phyloP scores from a whole-genome alignment of 2,329 filamentous ascomycete genomes.

The Claviceps arundinis region DNA sequence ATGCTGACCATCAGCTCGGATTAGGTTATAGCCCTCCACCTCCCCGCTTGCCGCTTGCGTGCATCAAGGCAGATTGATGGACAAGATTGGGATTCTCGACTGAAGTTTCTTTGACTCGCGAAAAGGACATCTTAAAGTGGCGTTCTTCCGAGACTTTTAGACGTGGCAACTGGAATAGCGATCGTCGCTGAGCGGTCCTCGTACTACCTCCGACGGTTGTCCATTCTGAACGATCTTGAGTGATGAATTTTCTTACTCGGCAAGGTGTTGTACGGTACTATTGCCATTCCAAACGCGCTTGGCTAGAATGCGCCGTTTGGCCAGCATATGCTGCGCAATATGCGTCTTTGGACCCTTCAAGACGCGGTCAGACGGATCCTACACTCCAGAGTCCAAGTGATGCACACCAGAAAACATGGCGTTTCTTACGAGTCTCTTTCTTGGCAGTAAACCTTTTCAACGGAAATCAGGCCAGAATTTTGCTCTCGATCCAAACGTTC shows the following conservation, averaged over 20 bases:
- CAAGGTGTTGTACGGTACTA: neutral
- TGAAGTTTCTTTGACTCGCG: no score
- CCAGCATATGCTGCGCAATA: neutral
- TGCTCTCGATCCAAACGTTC: neutral
- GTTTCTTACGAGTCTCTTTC: neutral
- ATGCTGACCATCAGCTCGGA: neutral
- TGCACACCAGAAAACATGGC: no score
- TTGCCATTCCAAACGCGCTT: neutral
- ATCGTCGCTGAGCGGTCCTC: neutral
- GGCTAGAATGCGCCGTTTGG: neutral
- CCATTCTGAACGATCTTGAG: neutral
- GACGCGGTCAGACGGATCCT: no score
- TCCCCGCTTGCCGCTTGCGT: neutral
- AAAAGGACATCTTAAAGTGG: neutral
- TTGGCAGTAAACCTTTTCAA: neutral
- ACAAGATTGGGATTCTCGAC: no score
- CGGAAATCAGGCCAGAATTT: neutral
- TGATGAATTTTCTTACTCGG: neutral
- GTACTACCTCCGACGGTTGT: neutral
- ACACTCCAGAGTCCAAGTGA: no score
- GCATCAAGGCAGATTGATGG: neutral
- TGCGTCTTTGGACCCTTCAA: neutral
- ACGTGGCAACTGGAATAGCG: neutral
- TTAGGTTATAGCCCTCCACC: neutral
- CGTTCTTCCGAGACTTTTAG: constrained; percentile 1